Conservation (phyloP, 1,284 basidiomycete genomes). For the Ustilago sp. region DNA sequence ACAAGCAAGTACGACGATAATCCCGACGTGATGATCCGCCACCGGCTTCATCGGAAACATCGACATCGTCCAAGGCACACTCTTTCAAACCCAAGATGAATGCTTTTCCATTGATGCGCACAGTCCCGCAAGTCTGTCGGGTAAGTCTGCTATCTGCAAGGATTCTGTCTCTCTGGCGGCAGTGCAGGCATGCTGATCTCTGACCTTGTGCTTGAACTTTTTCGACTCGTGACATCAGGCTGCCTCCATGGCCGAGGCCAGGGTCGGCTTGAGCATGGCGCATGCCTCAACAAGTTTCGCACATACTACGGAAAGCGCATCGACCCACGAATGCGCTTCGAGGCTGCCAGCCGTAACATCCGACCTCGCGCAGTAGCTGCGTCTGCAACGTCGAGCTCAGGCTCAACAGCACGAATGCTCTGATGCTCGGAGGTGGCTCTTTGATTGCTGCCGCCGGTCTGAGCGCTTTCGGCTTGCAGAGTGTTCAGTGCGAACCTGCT, state of each 20-base stretch:
- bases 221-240: constrained; percentile 2
- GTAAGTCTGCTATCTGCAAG: constrained; percentile 10
- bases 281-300: constrained; percentile 35
- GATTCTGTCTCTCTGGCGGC: background rate
- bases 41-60: background rate
- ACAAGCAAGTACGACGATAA: background rate
- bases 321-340: constrained; percentile 26
- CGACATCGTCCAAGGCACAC: background rate
- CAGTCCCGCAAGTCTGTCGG: constrained; percentile 32
- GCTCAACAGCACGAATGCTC: constrained; percentile 21
- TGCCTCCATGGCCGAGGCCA: constrained; percentile 36
- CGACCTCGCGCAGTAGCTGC: constrained; percentile 23
- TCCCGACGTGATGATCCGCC: background rate
- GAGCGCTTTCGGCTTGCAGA: constrained; percentile 16
- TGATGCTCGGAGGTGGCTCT: constrained; percentile 39
- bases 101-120: constrained; percentile 32
- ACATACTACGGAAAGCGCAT: constrained; percentile 43
- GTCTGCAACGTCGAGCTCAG: constrained; percentile 14
- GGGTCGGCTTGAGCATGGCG: constrained; percentile 32
- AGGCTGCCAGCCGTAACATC: background rate
- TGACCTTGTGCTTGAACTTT: background rate
- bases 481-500: constrained; percentile 33
- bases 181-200: constrained; percentile 2
- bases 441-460: constrained; percentile 32
- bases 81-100: constrained; percentile 19